Base-by-base conservation (phyloP, 345 rosid species). In the Syzygium grande region DNA sequence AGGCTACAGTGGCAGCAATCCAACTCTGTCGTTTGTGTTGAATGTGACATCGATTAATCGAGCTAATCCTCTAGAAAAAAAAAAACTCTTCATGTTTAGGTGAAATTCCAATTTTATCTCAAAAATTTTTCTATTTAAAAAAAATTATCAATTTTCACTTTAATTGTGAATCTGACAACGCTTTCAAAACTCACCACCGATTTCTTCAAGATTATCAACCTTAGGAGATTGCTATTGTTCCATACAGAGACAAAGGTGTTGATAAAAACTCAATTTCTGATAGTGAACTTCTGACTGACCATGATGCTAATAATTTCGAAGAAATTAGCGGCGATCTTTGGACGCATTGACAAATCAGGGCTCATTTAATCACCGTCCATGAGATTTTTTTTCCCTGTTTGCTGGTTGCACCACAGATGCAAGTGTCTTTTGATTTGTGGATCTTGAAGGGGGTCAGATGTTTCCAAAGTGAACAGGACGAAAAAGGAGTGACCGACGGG, bases 131-230 rank as follows among this genome's bases (percentile, higher is more conserved):
- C n/a, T n/a, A 12, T 6, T n/a, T 1, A 61, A n/a, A 13, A 13
- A 16, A 61, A 61, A 61, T 27, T 7, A 61, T 3, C 19, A n/a
- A 61, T 3, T 61, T 14, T 61, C 19, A 61, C 7, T n/a, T 6
- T 61, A 61, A 61, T 61, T 9, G 0, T 15, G 6, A 61, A 61
- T 61, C 1, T 9, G 2, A 68, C 7, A 6, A 68, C 13, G 1
- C 0, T 0, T 34, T 23, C 46, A 68, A 68, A 68, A n/a, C 9
- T 0, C 1, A 1, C 4, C 11, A 15, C 19, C 34, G 13, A 1
- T 68, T 68, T 68, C 46, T 68, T 68, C 25, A 68, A 65, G 1
- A 34, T 17, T 68, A 34, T 68, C 46, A 68, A 68, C 11, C 43
- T 65, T 3, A 16, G 8, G 11, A 65, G 43, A 65, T 2, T 16